phyloP scores from a whole-genome alignment of 2,329 filamentous ascomycete species.

The Zasmidium cellare region DNA sequence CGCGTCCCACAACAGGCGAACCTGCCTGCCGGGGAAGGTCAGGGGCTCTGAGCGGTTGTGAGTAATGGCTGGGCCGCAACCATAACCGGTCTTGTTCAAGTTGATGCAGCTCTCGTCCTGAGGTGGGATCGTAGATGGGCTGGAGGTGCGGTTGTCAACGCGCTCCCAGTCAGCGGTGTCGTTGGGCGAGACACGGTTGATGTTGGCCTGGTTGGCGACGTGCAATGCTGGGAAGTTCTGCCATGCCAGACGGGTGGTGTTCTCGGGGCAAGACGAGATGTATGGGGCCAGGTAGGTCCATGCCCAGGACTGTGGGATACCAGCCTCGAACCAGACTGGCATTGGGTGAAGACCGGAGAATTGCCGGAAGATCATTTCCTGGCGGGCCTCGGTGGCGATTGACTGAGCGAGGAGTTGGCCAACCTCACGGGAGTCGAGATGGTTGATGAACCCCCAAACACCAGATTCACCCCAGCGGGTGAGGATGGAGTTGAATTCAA shows the following conservation, averaged over 20 bases:
- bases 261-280: constrained; percentile 72
- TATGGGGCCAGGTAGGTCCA: constrained; percentile 82
- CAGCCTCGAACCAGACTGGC: constrained; percentile 79
- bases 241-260: constrained; percentile 75
- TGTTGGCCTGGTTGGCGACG: constrained; percentile 76
- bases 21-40: constrained; percentile 70
- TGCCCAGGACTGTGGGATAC: constrained; percentile 79
- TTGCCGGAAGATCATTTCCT: constrained; percentile 83
- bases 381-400: constrained; percentile 75
- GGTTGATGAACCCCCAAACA: constrained; percentile 77
- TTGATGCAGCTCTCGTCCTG: constrained; percentile 58
- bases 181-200: constrained; percentile 65
- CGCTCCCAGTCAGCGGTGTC: constrained; percentile 65
- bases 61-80: constrained; percentile 65
- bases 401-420: constrained; percentile 72
- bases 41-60: constrained; percentile 71
- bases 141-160: constrained; percentile 58
- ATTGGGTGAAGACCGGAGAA: constrained; percentile 78
- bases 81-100: constrained; percentile 53
- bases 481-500: constrained; percentile 85
- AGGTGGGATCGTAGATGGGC: constrained; percentile 51
- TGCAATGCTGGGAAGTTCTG: constrained; percentile 77
- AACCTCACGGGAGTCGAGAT: constrained; percentile 73
- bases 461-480: constrained; percentile 78
- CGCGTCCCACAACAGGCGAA: constrained; percentile 71